Base-by-base conservation (phyloP, 495 filamentous ascomycete species). In the Pyrenula aspistea region DNA sequence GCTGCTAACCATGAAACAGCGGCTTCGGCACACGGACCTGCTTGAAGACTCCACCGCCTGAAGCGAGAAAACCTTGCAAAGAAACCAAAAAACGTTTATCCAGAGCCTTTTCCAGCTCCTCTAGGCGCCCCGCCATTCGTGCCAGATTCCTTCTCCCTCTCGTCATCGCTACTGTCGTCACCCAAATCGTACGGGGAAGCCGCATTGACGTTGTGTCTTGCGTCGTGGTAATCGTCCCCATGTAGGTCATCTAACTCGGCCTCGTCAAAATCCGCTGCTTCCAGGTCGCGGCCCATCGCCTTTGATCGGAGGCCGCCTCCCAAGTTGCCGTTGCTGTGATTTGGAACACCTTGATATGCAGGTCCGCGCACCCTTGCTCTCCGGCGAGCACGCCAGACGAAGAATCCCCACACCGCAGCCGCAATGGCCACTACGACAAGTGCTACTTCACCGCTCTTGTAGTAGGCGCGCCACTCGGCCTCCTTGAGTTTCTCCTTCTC, bases 381-480 rank as follows among this genome's bases (percentile, higher is more conserved):
- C 25, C 84, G 77, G 12, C 91, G 82, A 59, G 84, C 84, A 57
- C 83, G 82, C 85, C 87, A 96, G 63, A 96, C 80, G 60, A 89
- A 89, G 66, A 84, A 91, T 2, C 87, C 91, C 88, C 90, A 96
- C 12, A 80, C 71, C 0, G 67, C 77, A 0, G 91, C 88, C 21
- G 84, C 84, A 52, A 94, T 83, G 47, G 85, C 80, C 22, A 97
- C 90, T 25, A 98, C 80, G 2, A 91, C 81, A 1, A 98, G 79
- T 2, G 89, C 92, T 1, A 92, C 83, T 69, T 95, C 91, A 22
- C 93, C 93, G 1, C 88, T 93, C 60, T 89, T 87, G 66, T 87
- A 86, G 67, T 98, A 98, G 0, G 93, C 93, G 36, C 85, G 81
- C 88, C 91, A 93, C 63, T 91, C 89, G 10, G 93, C 90, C 21